Base-by-base conservation (phyloP, 2,329 filamentous ascomycete genomes). In the Ceratocystis ficicola region DNA sequence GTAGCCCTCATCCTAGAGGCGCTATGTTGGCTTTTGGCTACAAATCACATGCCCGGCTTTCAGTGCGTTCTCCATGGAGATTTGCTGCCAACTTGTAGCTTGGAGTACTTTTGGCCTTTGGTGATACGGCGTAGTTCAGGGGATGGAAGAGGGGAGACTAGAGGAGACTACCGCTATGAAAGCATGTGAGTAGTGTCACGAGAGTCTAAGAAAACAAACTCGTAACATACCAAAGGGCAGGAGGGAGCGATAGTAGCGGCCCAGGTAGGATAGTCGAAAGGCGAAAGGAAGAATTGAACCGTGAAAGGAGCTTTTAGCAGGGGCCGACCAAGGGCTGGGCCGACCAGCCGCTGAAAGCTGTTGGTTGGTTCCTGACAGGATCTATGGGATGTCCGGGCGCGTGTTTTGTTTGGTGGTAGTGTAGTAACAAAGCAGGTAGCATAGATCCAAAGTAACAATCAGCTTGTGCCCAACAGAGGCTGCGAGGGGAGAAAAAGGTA, bases 281-380 rank as follows among this genome's bases (percentile, higher is more conserved):
- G 28, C 1, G 48, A 50, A 32, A 30, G 52, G 28, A 8, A 57
- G 52, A 57, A 30, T 2, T 17, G 15, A n/a, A 22, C 25, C 8
- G 28, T 22, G 15, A n/a, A 50, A 22, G 48, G 36, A 41, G 25
- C 20, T 7, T 52, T 22, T 12, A 52, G 48, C 30, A 32, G 30
- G 30, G 30, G 7, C 30, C 30, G 30, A 32, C 20, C 48, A 52
- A 52, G 48, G 48, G 48, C 48, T 52, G 48, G 48, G 22, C 48
- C 48, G 48, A 52, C 48, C 48, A 52, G 48, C 22, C 48, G 48
- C 48, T 41, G 25, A 3, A 52, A 52, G 48, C 10, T 52, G 48
- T 52, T 41, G 36, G 36, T 41, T 50, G n/a, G 55, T 59, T 30
- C 55, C 55, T 59, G 55, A 36, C 25, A 59, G 55, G 55, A 59